These are phyloP conservation scores for Olyra latifolia DNA, from an alignment of 176 grass and related monocot genomes.

Conservation along the genomic window DNA sequence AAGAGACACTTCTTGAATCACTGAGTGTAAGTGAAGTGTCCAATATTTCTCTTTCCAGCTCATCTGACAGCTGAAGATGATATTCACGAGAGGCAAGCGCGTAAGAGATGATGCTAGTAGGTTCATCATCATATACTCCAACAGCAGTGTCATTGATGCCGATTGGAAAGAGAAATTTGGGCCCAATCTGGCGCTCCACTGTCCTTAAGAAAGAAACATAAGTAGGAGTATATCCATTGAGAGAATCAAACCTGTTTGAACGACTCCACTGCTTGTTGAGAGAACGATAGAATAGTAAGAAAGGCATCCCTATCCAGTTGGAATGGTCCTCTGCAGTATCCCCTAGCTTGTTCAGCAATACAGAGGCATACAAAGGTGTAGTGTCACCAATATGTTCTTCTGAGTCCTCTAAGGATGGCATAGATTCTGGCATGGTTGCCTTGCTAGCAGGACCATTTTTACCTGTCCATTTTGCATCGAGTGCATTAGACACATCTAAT, in stretches of 20 bases:
- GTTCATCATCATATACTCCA: conserved; percentile 85
- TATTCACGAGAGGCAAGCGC: conserved; percentile 79
- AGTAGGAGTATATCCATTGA: conserved; percentile 57
- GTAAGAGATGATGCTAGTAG: conserved; percentile 90
- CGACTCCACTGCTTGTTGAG: conserved; percentile 74
- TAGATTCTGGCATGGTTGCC: conserved; percentile 41
- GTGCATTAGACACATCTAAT: conserved; percentile 62
- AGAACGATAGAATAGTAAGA: conserved; percentile 63
- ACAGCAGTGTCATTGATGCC: conserved; percentile 86
- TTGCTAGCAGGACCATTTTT: conserved; percentile 60
- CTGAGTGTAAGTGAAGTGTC: conserved; percentile 36
- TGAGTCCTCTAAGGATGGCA: conserved; percentile 49
- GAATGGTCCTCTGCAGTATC: conserved; percentile 66
- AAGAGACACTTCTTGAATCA: conserved; percentile 51
- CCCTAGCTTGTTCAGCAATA: conserved; percentile 57
- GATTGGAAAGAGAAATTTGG: conserved; percentile 79
- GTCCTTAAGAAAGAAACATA: conserved; percentile 53
- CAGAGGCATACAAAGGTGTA: conserved; percentile 53
- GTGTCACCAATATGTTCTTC: conserved; percentile 49
- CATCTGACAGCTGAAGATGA: conserved; percentile 75
- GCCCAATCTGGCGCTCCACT: conserved; percentile 59
- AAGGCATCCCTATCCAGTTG: conserved; percentile 60
- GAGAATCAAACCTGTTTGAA: conserved; percentile 53
- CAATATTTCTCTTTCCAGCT: conserved; percentile 46
- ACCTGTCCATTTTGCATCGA: conserved; percentile 88